These are phyloP conservation scores for Gracilariopsis chorda DNA, from an alignment of 23 red algal species.

Conservation along the genomic window DNA sequence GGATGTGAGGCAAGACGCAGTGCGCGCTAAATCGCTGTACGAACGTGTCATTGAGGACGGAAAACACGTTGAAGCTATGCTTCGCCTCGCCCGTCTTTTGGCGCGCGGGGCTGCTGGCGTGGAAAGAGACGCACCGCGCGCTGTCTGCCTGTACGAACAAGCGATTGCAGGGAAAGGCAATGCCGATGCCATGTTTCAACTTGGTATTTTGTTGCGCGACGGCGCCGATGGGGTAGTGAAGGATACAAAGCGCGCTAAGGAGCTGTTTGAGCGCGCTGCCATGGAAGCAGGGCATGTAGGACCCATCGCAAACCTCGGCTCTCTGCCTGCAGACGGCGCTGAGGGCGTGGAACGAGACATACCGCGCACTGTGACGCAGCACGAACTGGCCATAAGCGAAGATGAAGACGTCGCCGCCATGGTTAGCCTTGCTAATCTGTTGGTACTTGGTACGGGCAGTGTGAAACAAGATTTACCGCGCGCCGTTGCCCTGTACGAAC, in stretches of 20 bases:
- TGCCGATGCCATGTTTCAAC: background rate
- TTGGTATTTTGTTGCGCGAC: background rate
- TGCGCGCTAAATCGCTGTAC: background rate
- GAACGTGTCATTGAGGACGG: background rate
- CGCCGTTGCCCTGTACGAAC: background rate
- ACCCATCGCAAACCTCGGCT: background rate
- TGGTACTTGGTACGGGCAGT: background rate
- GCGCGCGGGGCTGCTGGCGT: background rate
- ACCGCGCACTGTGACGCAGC: background rate
- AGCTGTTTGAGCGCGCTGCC: background rate
- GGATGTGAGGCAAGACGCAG: background rate
- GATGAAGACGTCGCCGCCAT: background rate
- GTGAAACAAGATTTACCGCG: background rate
- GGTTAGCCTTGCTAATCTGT: background rate
- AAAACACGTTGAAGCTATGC: background rate
- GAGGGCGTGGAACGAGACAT: background rate
- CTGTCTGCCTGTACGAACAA: background rate
- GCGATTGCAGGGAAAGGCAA: background rate
- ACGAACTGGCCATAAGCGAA: background rate
- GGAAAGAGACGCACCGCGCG: background rate
- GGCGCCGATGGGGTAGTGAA: conserved; percentile 1
- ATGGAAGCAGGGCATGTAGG: background rate
- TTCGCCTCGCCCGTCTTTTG: background rate
- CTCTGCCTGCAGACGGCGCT: background rate
- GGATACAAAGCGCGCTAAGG: background rate